phyloP scores from a whole-genome alignment of 306 rosid genomes.

The Ammopiptanthus mongolicus region DNA sequence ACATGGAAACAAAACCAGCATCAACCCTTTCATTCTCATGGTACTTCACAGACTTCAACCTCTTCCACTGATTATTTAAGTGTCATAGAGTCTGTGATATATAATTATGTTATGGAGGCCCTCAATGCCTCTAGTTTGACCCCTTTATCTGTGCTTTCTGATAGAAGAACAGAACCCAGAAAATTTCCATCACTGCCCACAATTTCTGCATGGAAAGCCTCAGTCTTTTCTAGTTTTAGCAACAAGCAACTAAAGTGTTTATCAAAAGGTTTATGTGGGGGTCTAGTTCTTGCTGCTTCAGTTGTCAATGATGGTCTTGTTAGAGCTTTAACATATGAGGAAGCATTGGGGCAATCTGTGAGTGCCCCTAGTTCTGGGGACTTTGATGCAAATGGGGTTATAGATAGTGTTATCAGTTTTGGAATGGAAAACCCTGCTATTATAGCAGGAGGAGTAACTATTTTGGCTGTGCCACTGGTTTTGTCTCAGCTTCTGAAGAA shows the following conservation, averaged over 20 bases:
- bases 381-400: slow-evolving; percentile 43
- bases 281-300: slow-evolving; percentile 54
- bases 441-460: slow-evolving; percentile 64
- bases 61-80: slow-evolving; percentile 23
- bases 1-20: not conserved
- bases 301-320: slow-evolving; percentile 49
- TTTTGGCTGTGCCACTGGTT: slow-evolving; percentile 73
- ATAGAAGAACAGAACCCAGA: slow-evolving; percentile 45
- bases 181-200: slow-evolving; percentile 29
- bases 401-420: slow-evolving; percentile 51
- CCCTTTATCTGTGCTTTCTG: slow-evolving; percentile 56
- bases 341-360: slow-evolving; percentile 48
- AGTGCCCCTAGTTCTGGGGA: slow-evolving; percentile 33
- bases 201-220: slow-evolving; percentile 30
- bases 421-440: slow-evolving; percentile 65
- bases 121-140: slow-evolving; percentile 62
- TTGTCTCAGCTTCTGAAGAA: slow-evolving; percentile 59
- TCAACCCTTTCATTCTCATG: slow-evolving; percentile 3
- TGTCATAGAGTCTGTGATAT: not conserved
- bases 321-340: slow-evolving; percentile 78
- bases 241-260: slow-evolving; percentile 4
- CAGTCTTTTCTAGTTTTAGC: slow-evolving; percentile 32
- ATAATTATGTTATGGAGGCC: slow-evolving; percentile 71
- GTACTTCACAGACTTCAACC: not conserved
- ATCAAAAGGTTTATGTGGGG: slow-evolving; percentile 40